These are phyloP conservation scores for Oidiodendron maius DNA, from an alignment of 495 filamentous ascomycete species.

Conservation along the genomic window DNA sequence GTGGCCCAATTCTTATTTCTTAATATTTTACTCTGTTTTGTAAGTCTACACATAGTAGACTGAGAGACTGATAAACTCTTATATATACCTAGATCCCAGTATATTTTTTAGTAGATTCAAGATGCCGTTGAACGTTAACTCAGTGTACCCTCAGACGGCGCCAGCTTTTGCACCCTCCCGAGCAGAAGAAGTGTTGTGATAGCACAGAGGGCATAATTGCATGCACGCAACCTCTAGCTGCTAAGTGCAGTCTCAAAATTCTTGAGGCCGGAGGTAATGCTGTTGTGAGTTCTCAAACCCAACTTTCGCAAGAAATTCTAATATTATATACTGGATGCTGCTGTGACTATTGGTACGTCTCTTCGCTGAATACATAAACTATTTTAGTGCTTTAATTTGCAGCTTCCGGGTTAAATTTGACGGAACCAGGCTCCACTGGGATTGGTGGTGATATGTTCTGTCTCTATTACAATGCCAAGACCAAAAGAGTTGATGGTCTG, in stretches of 20 bases:
- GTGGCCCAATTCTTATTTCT: too few species aligned
- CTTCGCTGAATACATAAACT: background rate
- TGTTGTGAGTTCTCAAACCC: constrained; percentile 53
- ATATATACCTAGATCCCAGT: too few species aligned
- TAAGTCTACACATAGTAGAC: too few species aligned
- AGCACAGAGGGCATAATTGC: constrained; percentile 90
- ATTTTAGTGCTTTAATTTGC: constrained; percentile 15
- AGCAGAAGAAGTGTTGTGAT: constrained; percentile 89
- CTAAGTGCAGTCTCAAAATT: constrained; percentile 78
- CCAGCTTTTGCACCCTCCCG: constrained; percentile 57
- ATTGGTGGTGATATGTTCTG: constrained; percentile 99
- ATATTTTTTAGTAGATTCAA: too few species aligned
- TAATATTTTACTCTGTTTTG: too few species aligned
- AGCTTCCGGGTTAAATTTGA: constrained; percentile 87
- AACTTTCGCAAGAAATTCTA: constrained; percentile 5
- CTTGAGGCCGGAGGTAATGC: constrained; percentile 87
- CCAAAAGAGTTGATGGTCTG: constrained; percentile 71
- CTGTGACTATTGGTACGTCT: constrained; percentile 68
- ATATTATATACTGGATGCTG: constrained; percentile 64
- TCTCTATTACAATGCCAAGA: constrained; percentile 83
- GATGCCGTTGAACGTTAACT: constrained; percentile 54
- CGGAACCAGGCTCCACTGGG: constrained; percentile 89
- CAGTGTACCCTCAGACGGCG: constrained; percentile 57
- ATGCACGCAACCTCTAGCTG: constrained; percentile 86
- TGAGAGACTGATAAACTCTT: too few species aligned